Evolutionary conservation across 148 eudicot species (phyloP), one percentile per base, ranked within the genome.

Genomic region (Vaccinium corymbosum): DNA sequence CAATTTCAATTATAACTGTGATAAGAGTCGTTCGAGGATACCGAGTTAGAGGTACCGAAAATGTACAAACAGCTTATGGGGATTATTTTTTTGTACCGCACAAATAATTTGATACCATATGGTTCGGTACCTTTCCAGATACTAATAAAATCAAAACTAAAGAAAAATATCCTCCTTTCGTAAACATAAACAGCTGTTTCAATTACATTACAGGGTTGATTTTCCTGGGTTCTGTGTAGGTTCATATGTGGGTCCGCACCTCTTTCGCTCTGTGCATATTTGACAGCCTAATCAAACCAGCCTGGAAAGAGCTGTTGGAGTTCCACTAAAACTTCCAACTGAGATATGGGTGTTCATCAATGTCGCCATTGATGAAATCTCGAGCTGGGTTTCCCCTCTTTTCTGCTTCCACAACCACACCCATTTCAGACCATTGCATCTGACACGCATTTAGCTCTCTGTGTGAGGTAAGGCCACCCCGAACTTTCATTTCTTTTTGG

Each of bases 291-390:
- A 90, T 89, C 87, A 89, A 93, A 42, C 46, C 96, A 94, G 98
- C 96, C 98, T 94, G 98, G 88, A 93, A 93, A 94, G 95, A 86
- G 91, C 86, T 93, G 88, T 76, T 87, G 86, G 85, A 81, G 85
- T 82, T 86, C 83, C 84, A 83, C 91, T 87, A 49, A 87, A 88
- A 86, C 83, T 85, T 86, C 82, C 86, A 79, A 76, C 86, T 82
- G 84, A 88, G 25, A 22, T 84, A 35, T 6, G 87, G 84, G 82
- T 12, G 81, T 84, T 85, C 86, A 76, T 66, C 72, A 66, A 82
- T 86, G 85, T 82, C 86, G 87, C 80, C 85, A 81, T 85, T 83
- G 83, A 76, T 83, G 84, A 71, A 80, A 76, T 74, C 22, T 75
- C 29, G 66, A 66, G 77, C 56, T 84, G 84, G 64, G 75, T 71